Evolutionary conservation across 352 stramenopile genomes (phyloP), one percentile per base, ranked within the genome.

Genomic region (Globisporangium rhizosaccharum): DNA sequence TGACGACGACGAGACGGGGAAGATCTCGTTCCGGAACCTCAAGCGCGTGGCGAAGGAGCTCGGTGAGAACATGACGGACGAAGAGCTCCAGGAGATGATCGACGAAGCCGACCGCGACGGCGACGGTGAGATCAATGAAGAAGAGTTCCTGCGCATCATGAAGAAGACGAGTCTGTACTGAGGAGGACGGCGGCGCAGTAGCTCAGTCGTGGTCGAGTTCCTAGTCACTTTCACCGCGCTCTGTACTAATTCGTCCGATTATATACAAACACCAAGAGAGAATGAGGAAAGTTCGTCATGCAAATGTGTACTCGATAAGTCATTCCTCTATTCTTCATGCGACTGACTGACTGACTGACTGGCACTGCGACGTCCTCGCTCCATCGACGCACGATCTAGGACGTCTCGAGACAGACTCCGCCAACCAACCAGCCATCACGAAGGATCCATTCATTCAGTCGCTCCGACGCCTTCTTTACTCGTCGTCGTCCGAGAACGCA

Each of bases 51-150:
- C 96, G 7, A 98, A 98, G 63, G 96, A 98, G 67, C 79, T 99
- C 5, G 96, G 96, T 33, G 96, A 99, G 79, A 98, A 94, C 62
- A 98, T 98, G 92, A 97, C 87, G 53, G 96, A 99, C 76, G 94
- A 97, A 52, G 96, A 99, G 71, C 76, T 99, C 45, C 83, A 98
- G 62, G 96, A 99, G 68, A 99, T 99, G 96, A 99, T 99, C 69
- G 95, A 99, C 66, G 82, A 97, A 52, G 96, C 96, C 25, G 96
- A 98, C 66, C 85, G 82, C 10, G 95, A 98, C 71, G 81, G 94
- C 47, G 96, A 99, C 71, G 94, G 96, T 28, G 92, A 98, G 76
- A 98, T 99, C 75, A 97, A 92, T 70, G 77, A 95, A 52, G 92
- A 98, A 51, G 96, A 99, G 66, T 99, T 98, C 68, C 90, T 97